Conservation (phyloP, 176 grass and related monocot genomes). For the Pharus latifolius region DNA sequence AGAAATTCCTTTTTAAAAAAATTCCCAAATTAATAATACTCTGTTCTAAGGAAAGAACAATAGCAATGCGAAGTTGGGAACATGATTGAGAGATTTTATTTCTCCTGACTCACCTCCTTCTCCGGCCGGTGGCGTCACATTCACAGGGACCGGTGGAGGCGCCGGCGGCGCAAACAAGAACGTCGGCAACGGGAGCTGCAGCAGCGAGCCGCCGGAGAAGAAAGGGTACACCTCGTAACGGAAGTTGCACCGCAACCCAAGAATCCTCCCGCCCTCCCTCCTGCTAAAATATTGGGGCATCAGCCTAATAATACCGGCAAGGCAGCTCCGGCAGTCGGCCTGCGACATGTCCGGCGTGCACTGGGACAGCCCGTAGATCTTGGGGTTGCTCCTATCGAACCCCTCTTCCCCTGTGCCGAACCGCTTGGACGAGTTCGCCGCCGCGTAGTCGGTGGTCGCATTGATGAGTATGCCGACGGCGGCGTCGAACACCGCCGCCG, state of each 20-base stretch:
- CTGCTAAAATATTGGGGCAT: too few relatives aligned
- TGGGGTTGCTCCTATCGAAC: neutral
- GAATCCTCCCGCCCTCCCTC: neutral
- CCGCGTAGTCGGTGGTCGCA: slow-evolving; percentile 12
- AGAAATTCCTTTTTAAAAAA: too few relatives aligned
- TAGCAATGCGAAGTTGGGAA: too few relatives aligned
- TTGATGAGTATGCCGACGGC: slow-evolving; percentile 19
- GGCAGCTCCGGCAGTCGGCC: slow-evolving; percentile 21
- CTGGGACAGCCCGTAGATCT: slow-evolving; percentile 37
- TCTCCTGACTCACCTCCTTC: too few relatives aligned
- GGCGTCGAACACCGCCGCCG: neutral
- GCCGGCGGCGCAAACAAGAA: too few relatives aligned
- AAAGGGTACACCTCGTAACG: slow-evolving; percentile 31
- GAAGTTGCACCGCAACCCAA: slow-evolving; percentile 33
- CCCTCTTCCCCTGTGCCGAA: slow-evolving; percentile 26
- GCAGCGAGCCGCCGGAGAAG: too few relatives aligned
- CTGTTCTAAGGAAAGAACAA: too few relatives aligned
- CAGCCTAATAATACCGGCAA: neutral
- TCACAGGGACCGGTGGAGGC: too few relatives aligned
- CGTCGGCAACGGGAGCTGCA: too few relatives aligned
- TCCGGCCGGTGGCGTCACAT: too few relatives aligned
- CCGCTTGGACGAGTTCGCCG: neutral
- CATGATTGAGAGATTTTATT: too few relatives aligned
- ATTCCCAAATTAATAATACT: too few relatives aligned
- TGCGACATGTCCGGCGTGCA: slow-evolving; percentile 43